Conservation (phyloP, 2,329 filamentous ascomycete genomes). For the Ciborinia camelliae region DNA sequence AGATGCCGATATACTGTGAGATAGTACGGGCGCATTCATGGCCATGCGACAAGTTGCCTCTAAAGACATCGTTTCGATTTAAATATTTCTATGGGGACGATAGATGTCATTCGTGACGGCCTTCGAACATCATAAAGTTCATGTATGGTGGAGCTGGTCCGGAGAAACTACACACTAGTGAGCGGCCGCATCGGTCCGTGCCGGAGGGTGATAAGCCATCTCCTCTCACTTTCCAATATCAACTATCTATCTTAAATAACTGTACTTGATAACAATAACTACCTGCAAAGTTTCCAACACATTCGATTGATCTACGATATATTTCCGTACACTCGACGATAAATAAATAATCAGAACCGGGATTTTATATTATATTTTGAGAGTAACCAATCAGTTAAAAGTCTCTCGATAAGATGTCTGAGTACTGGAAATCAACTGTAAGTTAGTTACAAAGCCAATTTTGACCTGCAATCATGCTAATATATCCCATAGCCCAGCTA, state of each 20-base stretch:
- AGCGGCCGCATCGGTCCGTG: slow-evolving; percentile 3
- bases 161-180: slow-evolving; percentile 10
- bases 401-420: slow-evolving; percentile 62
- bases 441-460: slow-evolving; percentile 36
- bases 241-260: neutral
- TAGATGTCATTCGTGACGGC: neutral
- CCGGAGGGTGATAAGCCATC: neutral
- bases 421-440: slow-evolving; percentile 96
- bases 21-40: slow-evolving; percentile 28
- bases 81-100: neutral
- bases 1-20: slow-evolving; percentile 23
- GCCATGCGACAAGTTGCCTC: slow-evolving; percentile 29
- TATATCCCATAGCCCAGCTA: slow-evolving; percentile 64
- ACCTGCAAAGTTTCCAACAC: neutral
- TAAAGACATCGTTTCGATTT: slow-evolving; percentile 25
- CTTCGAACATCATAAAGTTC: slow-evolving; percentile 8
- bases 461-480: slow-evolving; percentile 22
- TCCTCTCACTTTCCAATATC: neutral
- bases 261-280: too few species aligned
- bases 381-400: neutral
- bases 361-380: neutral
- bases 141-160: neutral
- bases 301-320: neutral
- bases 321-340: neutral
- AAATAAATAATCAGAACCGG: neutral